Evolutionary conservation across 805 yeast genomes (phyloP).

Genomic region (Cyberlindnera galapagoensis): DNA sequence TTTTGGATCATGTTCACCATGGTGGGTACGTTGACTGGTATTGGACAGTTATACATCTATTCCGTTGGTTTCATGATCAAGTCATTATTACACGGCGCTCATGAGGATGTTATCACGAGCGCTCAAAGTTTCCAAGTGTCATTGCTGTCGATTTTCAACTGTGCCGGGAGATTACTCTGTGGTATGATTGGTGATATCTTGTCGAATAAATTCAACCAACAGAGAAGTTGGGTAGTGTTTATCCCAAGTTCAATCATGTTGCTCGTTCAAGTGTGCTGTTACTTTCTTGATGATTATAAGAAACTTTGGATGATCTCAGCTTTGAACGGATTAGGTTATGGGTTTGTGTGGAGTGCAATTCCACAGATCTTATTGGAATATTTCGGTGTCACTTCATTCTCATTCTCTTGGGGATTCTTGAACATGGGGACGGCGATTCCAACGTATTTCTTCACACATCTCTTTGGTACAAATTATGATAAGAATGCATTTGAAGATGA

Average conservation of each 20-base stretch:
- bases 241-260: constrained; percentile 44
- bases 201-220: constrained; percentile 35
- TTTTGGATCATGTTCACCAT: constrained; percentile 48
- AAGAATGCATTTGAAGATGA: constrained; percentile 24
- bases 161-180: constrained; percentile 55
- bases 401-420: constrained; percentile 69
- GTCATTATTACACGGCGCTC: constrained; percentile 30
- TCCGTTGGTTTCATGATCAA: constrained; percentile 66
- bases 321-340: constrained; percentile 66
- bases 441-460: constrained; percentile 49
- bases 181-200: constrained; percentile 63
- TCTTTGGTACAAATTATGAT: constrained; percentile 64
- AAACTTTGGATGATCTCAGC: constrained; percentile 44
- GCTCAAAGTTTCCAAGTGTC: constrained; percentile 72
- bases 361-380: constrained; percentile 74
- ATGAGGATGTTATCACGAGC: constrained; percentile 31
- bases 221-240: constrained; percentile 49
- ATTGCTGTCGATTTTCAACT: constrained; percentile 60
- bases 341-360: constrained; percentile 62
- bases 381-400: constrained; percentile 62
- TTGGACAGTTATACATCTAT: constrained; percentile 71
- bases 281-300: constrained; percentile 26
- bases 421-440: constrained; percentile 62
- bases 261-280: constrained; percentile 45
- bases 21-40: constrained; percentile 53